Base-by-base conservation (phyloP, 768 basidiomycete species). In the Heimioporus sp. region DNA sequence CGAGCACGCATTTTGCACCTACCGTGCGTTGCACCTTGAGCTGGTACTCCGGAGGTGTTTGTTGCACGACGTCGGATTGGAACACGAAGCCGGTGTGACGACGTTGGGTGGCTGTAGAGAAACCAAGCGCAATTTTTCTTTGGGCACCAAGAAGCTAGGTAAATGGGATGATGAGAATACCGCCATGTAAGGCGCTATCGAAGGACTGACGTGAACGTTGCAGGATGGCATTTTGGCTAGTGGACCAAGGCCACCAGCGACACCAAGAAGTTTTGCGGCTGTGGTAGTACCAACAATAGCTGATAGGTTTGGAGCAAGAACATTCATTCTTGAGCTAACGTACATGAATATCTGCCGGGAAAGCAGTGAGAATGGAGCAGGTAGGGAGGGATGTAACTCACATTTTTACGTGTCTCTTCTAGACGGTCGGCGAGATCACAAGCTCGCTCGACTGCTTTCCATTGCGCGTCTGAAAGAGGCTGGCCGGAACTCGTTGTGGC, bases 311-410 rank as follows among this genome's bases (percentile, higher is more conserved):
- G 97, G 97, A 61, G 97, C 96, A 65, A 99, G 87, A 51, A 93
- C 83, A 75, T 92, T 92, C 92, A 99, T 98, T 76, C 97, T 83
- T 63, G 92, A 96, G 78, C 95, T 96, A 71, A 99, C 97, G 81
- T 98, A 99, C 79, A 90, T 87, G 74, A 98, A 96, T 63, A 98
- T 99, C 90, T 95, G 64, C 2, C 50, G 41, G 6, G 36, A 31
- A 45, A 36, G n/a, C 3, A 17, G 46, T 41, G 34, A 49, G 55
- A 36, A 58, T 40, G 44, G 8, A 16, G 38, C 45, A 47, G 43
- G 38, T 17, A 17, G 19, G 21, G 32, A 30, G 10, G 35, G 32
- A 39, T 20, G 10, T 20, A 2, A 31, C 56, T 42, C 49, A 90
- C 93, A 79, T 86, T 90, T 74, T 92, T 92, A 48, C 93, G 83